Base-by-base conservation (phyloP, 176 grass and related monocot genomes). In the Bonia amplexicaulis region DNA sequence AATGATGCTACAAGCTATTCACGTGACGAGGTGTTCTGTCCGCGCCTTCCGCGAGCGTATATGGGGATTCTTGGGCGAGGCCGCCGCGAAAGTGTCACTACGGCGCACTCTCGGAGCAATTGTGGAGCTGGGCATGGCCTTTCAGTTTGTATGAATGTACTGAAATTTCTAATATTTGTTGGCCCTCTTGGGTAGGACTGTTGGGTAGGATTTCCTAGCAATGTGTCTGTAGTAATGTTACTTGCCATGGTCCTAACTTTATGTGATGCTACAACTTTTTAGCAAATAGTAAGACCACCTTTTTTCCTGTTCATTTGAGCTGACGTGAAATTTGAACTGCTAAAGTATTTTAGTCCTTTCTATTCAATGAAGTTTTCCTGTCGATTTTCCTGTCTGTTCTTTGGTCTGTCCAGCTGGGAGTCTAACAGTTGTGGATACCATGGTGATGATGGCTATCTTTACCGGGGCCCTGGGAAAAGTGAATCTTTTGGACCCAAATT, bases 371-470 rank as follows among this genome's bases (percentile, higher is more conserved):
- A 46, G 47, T 7, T 70, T 35, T 67, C 19, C 51, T 27, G 1
- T 70, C 64, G 40, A 54, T 7, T 70, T 35, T 67, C 19, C 51
- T 27, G 1, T 70, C 64, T 81, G 47, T 88, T 76, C 33, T 54
- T 61, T 90, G 66, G 78, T 86, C 27, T 59, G 68, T 89, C 52
- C 82, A 99, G 93, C 41, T 99, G 97, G 97, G 97, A 96, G 82
- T 48, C 80, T 63, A 94, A 94, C 85, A 99, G 93, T 73, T 92
- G 70, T 80, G 97, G 97, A 71, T 99, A 96, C 80, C 97, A 99
- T 82, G 97, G 97, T 1, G 97, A 99, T 58, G 90, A 96, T 88
- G 97, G 97, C 40, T 42, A 59, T 42, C 90, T 99, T 76, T 99
- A 96, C 62, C 79, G 71, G 20, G 93, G 88, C 78, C 77, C 81